Base-by-base conservation (phyloP, 2,329 filamentous ascomycete species). In the Penicillium sp. region DNA sequence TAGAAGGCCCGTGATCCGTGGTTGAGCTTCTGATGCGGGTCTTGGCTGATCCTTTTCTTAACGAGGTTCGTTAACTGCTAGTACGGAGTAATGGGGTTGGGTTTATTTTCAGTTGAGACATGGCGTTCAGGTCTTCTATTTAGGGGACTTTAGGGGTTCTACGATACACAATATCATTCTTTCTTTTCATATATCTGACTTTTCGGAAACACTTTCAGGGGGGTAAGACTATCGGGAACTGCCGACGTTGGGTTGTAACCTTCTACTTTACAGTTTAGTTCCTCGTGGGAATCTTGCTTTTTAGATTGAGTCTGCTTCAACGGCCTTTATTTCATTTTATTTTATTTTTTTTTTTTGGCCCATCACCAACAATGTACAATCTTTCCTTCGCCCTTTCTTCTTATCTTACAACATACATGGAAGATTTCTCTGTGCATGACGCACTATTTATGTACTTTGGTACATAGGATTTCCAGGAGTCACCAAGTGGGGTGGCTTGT, bases 401-500 rank as follows among this genome's bases (percentile, higher is more conserved):
- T n/a, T 6, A 2, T 7, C 1, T 5, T 16, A 35, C 32, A 14
- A 7, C 29, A 31, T 31, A 31, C 29, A 31, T 29, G 26, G 26
- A 9, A 29, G 0, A 9, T 26, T 2, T 26, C 8, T 26, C 8
- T 10, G 39, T 42, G 22, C 39, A 42, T 11, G 11, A 42, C 8
- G n/a, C 22, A 24, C 18, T n/a, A 37, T 18, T 5, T 22, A 20
- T 39, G 37, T 22, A 22, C 18, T 42, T 26, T 26, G 40, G 16
- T 26, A 39, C 34, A 31, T 49, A 14, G 49, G 24, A 51, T 39
- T 40, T 50, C 53, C 59, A 60, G 59, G 57, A 61, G 56, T 31
- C 40, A 29, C 24, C 16, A 52, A 53, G 53, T 61, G 54, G 60
- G 52, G 57, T 49, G 49, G 50, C 39, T 60, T 53, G 56, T 47